These are phyloP conservation scores for Papiliotrema laurentii DNA, from an alignment of 1,284 basidiomycete genomes.

Conservation along the genomic window DNA sequence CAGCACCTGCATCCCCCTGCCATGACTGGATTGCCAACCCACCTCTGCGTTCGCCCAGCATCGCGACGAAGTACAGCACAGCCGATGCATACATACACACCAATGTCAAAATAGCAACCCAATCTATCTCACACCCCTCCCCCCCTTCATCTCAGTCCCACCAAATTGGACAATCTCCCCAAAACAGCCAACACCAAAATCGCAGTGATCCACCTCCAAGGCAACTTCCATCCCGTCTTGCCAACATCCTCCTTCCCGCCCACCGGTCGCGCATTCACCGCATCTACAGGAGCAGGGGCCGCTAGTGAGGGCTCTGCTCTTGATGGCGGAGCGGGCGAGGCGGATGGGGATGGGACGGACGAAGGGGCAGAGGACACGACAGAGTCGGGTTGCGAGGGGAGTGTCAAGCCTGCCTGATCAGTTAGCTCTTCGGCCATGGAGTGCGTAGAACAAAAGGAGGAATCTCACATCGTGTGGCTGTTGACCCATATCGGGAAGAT, in stretches of 20 bases:
- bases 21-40: no score
- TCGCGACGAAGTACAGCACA: no score
- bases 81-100: not conserved
- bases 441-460: slow-evolving; percentile 18
- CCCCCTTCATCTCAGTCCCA: not conserved
- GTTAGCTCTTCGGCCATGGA: slow-evolving; percentile 1
- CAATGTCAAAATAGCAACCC: not conserved
- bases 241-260: not conserved
- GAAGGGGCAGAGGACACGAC: not conserved
- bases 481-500: slow-evolving; percentile 79
- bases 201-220: slow-evolving; percentile 40
- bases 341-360: no score
- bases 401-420: slow-evolving; percentile 10
- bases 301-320: not conserved
- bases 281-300: not conserved
- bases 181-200: slow-evolving; percentile 39
- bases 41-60: no score
- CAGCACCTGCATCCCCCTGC: no score
- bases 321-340: not conserved
- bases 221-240: slow-evolving; percentile 21
- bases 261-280: not conserved
- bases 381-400: not conserved
- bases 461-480: no score
- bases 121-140: no score
- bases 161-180: slow-evolving; percentile 18